Percentiles rank a stretch among this genome's conserved stretches.
Evolutionary conservation across 768 basidiomycete species (phyloP).

Genomic region (Phylloporus sp.): DNA sequence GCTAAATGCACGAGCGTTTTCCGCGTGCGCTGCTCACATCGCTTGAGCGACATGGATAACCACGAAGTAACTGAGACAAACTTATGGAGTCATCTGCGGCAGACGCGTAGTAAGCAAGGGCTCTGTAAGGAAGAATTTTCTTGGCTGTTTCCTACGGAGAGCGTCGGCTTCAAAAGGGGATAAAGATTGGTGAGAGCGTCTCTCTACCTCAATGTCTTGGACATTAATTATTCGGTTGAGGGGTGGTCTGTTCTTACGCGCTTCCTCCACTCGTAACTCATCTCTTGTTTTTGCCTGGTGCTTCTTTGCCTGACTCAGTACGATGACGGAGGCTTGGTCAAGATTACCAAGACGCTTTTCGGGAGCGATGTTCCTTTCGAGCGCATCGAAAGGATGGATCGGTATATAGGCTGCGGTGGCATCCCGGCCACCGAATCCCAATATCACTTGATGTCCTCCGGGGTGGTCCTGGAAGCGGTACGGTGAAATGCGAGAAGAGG

Average conservation of each 20-base stretch:
- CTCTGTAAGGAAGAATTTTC: slow-evolving; percentile 66
- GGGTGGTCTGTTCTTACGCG: slow-evolving; percentile 56
- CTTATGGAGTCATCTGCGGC: slow-evolving; percentile 82
- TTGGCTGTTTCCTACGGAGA: slow-evolving; percentile 59
- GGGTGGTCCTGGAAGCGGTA: slow-evolving; percentile 55
- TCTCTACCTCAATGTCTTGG: slow-evolving; percentile 72
- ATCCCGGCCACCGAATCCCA: slow-evolving; percentile 81
- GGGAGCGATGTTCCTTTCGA: slow-evolving; percentile 62
- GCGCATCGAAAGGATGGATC: slow-evolving; percentile 80
- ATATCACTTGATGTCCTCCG: slow-evolving; percentile 76
- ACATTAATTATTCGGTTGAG: slow-evolving; percentile 68
- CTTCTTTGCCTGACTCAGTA: slow-evolving; percentile 34
- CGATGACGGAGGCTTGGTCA: slow-evolving; percentile 39
- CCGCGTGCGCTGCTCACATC: slow-evolving; percentile 43
- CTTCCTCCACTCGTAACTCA: slow-evolving; percentile 61
- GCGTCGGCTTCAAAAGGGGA: not conserved
- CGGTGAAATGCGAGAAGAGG: not conserved
- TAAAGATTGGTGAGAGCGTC: not conserved
- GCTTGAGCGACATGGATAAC: slow-evolving; percentile 15
- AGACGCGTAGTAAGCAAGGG: slow-evolving; percentile 80
- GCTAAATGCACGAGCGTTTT: slow-evolving; percentile 77
- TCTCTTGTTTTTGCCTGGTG: slow-evolving; percentile 58
- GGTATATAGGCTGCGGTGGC: slow-evolving; percentile 74
- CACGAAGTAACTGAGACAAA: slow-evolving; percentile 34
- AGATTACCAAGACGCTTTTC: slow-evolving; percentile 73